Base-by-base conservation (phyloP, 2,329 filamentous ascomycete genomes). In the Torrubiella hemipterigena region DNA sequence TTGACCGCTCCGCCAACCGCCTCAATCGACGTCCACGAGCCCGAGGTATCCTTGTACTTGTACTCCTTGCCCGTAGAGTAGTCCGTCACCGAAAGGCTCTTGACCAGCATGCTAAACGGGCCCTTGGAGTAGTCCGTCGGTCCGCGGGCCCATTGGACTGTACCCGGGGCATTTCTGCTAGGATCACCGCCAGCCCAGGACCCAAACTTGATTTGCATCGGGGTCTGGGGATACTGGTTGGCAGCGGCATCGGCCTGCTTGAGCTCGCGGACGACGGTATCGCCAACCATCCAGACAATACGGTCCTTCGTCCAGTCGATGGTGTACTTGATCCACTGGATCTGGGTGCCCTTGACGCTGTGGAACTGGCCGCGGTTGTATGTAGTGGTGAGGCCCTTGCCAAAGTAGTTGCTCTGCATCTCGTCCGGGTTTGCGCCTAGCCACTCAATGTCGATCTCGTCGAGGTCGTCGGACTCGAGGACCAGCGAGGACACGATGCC, bases 371-470 rank as follows among this genome's bases (percentile, higher is more conserved):
- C 87, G 34, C 91, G 81, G 59, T 93, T 85, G 63, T 89, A 93
- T n/a, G 71, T 71, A 18, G 71, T 78, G 0, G 84, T 87, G 43
- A 82, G 69, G 32, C 89, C 91, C 58, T 96, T 94, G 54, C 86
- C 85, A 46, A 98, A 98, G 61, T 93, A 98, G 59, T 98, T 98
- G 44, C 77, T 81, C 58, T 98, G 91, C n/a, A 94, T 82, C 55
- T 93, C 68, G 35, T 65, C 62, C 41, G 69, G 59, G 49, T 83
- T 72, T 33, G 78, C 75, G 35, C 91, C 91, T 16, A 98, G 72
- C 84, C 87, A 96, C 57, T 98, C 91, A 64, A 89, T 82, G 55
- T 98, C 91, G 49, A 98, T 93, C 62, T 98, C 91, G 56, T 98
- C 91, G 27, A 95, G 70, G 47, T 74, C 73, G 54, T 96, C 89